Evolutionary conservation across 805 yeast species (phyloP), one percentile per base, ranked within the genome.

Genomic region (Hyphopichia homilentoma): DNA sequence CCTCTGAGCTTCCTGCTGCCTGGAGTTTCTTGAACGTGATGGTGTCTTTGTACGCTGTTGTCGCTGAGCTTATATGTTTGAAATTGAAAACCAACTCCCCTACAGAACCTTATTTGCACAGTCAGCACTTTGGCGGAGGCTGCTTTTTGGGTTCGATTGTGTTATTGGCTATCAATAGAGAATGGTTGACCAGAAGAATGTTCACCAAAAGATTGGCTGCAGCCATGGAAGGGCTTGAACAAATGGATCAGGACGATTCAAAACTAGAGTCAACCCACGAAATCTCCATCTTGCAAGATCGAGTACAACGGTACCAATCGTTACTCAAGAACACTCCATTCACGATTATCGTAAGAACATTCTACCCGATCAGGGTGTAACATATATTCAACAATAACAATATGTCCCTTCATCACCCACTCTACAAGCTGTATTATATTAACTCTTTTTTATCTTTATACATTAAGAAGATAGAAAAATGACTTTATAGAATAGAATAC

Each of bases 41-140:
- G 5, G 59, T 51, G 5, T 38, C 54, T 4, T 27, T 52, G 3
- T 50, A 62, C 19, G 50, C 69, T 4, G 50, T 78, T 16, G 65
- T 69, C 1, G 61, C 77, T 3, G 84, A 78, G 52, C 66, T 75
- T 6, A 68, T 77, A 30, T 82, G 77, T 0, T 68, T 78, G 35
- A 65, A 75, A 2, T 48, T 77, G 29, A 61, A 64, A 17, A 29
- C 32, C 13, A 12, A 33, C 5, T 14, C 31, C 6, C 21, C 36
- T 17, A 11, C 33, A 4, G 39, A 43, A n/a, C 84, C 85, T 2
- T 81, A 72, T 43, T 54, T 73, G 21, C 69, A 79, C 41, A 67
- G 82, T 2, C 86, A 80, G 45, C 62, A 79, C 1, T 79, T 77
- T 48, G 70, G 77, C 4, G 86, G 84, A 2, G 45, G 65, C 13